Percentiles rank a stretch among this genome's conserved stretches.
These are phyloP conservation scores for Coemansia asiatica DNA, from an alignment of 192 early-diverging fungal species.

Conservation along the genomic window DNA sequence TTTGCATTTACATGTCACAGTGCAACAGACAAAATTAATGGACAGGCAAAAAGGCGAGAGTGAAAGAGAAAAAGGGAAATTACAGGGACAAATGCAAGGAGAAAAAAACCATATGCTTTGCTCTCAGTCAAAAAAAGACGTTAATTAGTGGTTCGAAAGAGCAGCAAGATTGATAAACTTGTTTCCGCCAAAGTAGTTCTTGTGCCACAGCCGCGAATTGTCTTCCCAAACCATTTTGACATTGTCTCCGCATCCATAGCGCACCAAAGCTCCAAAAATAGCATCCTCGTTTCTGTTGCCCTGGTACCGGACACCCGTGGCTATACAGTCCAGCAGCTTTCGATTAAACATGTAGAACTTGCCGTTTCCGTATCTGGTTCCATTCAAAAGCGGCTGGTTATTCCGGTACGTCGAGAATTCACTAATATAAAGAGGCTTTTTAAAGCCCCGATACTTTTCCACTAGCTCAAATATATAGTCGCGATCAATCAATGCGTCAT, in stretches of 20 bases:
- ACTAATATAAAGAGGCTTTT: constrained; percentile 27
- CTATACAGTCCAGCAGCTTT: constrained; percentile 9
- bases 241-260: neutral
- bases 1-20: no score
- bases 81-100: neutral
- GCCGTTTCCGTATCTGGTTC: constrained; percentile 7
- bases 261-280: constrained; percentile 9
- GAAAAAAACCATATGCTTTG: neutral
- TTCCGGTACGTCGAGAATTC: constrained; percentile 16
- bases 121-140: neutral
- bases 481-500: constrained; percentile 25
- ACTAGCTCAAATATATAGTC: constrained; percentile 21
- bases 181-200: constrained; percentile 2
- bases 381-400: neutral
- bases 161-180: constrained; percentile 1
- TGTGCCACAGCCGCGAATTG: constrained; percentile 11
- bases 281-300: constrained; percentile 10
- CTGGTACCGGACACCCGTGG: neutral
- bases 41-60: no score
- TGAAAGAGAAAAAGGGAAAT: no score
- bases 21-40: no score
- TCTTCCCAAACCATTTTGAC: constrained; percentile 7
- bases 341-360: constrained; percentile 23
- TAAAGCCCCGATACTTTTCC: constrained; percentile 8
- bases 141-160: constrained; percentile 6